Evolutionary conservation across 495 filamentous ascomycete species (phyloP), one percentile per base, ranked within the genome.

Genomic region (Trichoderma orchidacearum): DNA sequence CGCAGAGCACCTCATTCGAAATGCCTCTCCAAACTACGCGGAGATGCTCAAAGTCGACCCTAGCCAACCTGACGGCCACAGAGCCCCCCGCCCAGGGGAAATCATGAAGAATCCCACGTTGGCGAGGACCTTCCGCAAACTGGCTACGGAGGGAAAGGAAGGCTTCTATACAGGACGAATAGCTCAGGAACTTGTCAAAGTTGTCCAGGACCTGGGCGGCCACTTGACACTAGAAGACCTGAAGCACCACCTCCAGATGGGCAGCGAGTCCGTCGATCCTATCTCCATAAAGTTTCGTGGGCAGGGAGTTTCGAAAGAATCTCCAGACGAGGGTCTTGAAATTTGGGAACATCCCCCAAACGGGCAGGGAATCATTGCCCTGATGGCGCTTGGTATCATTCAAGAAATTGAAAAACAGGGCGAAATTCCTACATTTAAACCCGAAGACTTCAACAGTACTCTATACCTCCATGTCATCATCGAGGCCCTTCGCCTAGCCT

Each of bases 291-390:
- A 82, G 31, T 92, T 93, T 71, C 78, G 73, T 12, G 85, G 84
- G 3, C 87, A 90, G 60, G 78, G 80, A 59, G 65, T 21, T 56
- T 62, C 9, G 75, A 76, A 12, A 18, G 23, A 62, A 8, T 25
- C 54, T 25, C 25, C 31, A 28, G 56, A 18, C 34, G 58, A 48
- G 30, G 63, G 66, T 32, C 38, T 96, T 18, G 83, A 93, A 62
- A 66, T 98, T 1, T 97, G 91, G 91, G 93, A 98, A 61, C 91
- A 96, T 69, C 89, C 93, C 35, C 93, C 93, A n/a, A 97, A 96
- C 70, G 91, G 94, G 0, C 93, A 98, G 68, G 93, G 93, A 11
- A 86, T 98, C 59, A 90, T 97, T 0, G 94, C 93, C 4, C 76
- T 97, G 35, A 94, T 97, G 82, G 85, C 93, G 1, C 75, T 98